Evolutionary conservation across 371 early-diverging fungal species (phyloP), one percentile per base, ranked within the genome.

Genomic region (Dinochytrium kinnereticum): DNA sequence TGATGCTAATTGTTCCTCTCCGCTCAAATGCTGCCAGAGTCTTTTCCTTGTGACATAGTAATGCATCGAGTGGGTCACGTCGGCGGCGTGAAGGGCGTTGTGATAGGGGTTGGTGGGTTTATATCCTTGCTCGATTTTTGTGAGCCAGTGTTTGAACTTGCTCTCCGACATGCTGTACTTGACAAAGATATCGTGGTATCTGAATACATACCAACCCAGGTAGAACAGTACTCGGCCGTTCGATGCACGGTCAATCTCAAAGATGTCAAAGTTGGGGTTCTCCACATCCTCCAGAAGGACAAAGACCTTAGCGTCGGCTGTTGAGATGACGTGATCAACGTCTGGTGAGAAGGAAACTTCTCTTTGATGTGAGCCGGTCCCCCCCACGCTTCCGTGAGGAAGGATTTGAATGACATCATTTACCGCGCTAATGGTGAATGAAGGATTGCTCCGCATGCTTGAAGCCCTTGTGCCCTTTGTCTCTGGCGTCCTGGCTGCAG

Each of bases 1-100:
- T 19, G 77, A 59, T 1, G 83, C 81, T 24, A 87, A 68, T 34
- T 73, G 39, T 50, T 88, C 88, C 33, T 82, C 81, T 7, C 69
- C 31, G 0, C 76, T 73, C 0, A 86, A 28, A 30, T 51, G 10
- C 7, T 19, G 17, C 71, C 72, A 70, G 1, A 87, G 30, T 3
- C 70, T 51, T 5, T 66, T 51, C 36, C 78, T 66, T 2, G 80
- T 77, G 33, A 81, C 28, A 61, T 78, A 87, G 69, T 77, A 85
- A 72, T 83, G 65, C 70, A 83, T 76, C n/a, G 78, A 68, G 50
- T 81, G 80, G 1, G 81, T 64, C 31, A 87, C 87, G 69, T 87
- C 88, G 0, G 86, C 81, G 7, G 88, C 88, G 64, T 86, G 88
- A 34, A 76, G 64, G 24, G 84, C 75, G 66, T 85, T 87, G 78